Evolutionary conservation across 1,284 basidiomycete species (phyloP).

Genomic region (Golubevia pallescens): DNA sequence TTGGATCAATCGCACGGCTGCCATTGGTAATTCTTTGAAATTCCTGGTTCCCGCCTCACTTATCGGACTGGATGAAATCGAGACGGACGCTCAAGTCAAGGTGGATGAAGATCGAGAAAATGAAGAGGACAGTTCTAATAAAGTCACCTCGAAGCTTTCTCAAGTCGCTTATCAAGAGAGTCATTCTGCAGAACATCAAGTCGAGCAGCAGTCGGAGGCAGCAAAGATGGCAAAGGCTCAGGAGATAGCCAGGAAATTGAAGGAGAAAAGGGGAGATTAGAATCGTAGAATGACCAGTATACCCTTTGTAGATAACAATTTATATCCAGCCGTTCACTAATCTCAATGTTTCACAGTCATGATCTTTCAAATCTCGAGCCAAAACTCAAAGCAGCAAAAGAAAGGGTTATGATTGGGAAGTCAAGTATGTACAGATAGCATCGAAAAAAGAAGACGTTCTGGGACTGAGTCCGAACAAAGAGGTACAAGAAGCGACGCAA

Average conservation of each 20-base stretch:
- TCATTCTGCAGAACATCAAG: neutral
- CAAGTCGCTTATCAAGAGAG: neutral
- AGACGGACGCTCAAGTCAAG: neutral
- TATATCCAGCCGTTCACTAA: too few species aligned
- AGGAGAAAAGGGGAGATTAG: neutral
- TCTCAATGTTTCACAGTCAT: too few species aligned
- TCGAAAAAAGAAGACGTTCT: too few species aligned
- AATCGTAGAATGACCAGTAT: too few species aligned
- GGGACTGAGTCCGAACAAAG: too few species aligned
- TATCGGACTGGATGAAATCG: neutral
- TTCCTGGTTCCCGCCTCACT: neutral
- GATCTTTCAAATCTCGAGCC: too few species aligned
- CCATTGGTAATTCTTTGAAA: neutral
- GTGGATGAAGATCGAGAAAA: neutral
- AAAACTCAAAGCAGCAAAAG: too few species aligned
- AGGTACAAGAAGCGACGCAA: too few species aligned
- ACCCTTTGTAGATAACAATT: too few species aligned
- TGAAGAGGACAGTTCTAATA: neutral
- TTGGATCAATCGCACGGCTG: slow-evolving; percentile 17
- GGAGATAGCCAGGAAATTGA: neutral
- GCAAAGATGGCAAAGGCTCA: neutral
- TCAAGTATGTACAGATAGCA: too few species aligned
- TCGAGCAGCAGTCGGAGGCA: neutral
- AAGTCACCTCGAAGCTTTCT: neutral
- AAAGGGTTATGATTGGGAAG: too few species aligned